Conservation (phyloP, 768 basidiomycete species). For the Gyrodon lividus region DNA sequence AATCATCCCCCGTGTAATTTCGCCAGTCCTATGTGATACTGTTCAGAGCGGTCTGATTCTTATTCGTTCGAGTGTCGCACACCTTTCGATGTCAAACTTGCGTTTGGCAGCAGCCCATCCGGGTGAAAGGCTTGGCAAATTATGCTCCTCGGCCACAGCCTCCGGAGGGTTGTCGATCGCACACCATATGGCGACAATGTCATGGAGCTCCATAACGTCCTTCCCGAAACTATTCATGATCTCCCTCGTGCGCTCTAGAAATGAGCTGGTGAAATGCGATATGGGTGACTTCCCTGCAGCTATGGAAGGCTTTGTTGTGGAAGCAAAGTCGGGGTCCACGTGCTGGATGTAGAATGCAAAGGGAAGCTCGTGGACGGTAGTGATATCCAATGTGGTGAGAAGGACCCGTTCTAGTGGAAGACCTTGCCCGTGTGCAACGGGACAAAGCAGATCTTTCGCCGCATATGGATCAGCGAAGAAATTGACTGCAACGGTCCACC, state of each 20-base stretch:
- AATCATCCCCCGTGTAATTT: slow-evolving; percentile 84
- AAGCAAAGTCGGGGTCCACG: slow-evolving; percentile 64
- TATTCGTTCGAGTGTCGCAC: slow-evolving; percentile 3
- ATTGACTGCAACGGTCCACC: slow-evolving; percentile 52
- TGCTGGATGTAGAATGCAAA: slow-evolving; percentile 58
- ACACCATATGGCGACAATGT: slow-evolving; percentile 88
- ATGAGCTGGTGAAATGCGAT: slow-evolving; percentile 74
- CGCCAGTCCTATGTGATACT: slow-evolving; percentile 52
- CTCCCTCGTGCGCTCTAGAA: slow-evolving; percentile 71
- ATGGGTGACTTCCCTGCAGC: slow-evolving; percentile 54
- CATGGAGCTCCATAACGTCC: slow-evolving; percentile 88
- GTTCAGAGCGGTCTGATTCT: background rate
- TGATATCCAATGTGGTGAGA: slow-evolving; percentile 78
- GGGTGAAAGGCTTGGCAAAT: slow-evolving; percentile 28
- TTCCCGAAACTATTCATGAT: slow-evolving; percentile 79
- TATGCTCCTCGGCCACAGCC: slow-evolving; percentile 22
- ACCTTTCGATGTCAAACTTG: slow-evolving; percentile 73
- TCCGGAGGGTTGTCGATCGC: slow-evolving; percentile 69
- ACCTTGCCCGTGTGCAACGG: slow-evolving; percentile 36
- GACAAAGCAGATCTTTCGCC: slow-evolving; percentile 63
- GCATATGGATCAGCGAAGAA: slow-evolving; percentile 88
- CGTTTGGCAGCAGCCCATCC: slow-evolving; percentile 60
- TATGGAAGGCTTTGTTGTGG: slow-evolving; percentile 47
- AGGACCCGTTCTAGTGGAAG: slow-evolving; percentile 67
- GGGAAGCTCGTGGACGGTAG: slow-evolving; percentile 74